phyloP scores from a whole-genome alignment of 257 asterid species.

The Scutellaria baicalensis region DNA sequence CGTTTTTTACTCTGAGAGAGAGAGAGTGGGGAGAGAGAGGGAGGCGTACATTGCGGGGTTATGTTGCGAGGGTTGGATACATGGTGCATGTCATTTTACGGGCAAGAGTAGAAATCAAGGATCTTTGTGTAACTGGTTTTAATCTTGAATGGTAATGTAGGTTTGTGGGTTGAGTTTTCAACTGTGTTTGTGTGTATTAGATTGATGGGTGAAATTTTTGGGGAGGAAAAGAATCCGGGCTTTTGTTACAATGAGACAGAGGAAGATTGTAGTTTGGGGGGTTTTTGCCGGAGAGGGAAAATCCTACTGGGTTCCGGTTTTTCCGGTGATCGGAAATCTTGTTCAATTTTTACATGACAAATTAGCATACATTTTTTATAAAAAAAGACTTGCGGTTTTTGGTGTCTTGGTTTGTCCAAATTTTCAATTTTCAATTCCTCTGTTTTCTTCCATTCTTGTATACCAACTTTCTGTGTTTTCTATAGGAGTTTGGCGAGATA shows the following conservation, averaged over 20 bases:
- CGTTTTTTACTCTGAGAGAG: conserved; percentile 9
- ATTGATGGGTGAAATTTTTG: conserved; percentile 13
- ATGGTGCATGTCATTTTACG: conserved; percentile 25
- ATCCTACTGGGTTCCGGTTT: conserved; percentile 25
- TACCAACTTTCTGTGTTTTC: conserved; percentile 21
- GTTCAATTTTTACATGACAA: conserved; percentile 5
- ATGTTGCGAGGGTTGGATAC: conserved; percentile 10
- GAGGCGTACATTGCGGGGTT: conserved; percentile 19
- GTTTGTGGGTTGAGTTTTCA: conserved; percentile 6
- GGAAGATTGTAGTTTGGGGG: conserved; percentile 22
- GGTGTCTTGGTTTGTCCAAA: conserved; percentile 51
- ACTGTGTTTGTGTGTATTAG: neutral
- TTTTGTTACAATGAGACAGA: conserved; percentile 4
- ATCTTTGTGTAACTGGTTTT: neutral
- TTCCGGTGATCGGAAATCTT: no score
- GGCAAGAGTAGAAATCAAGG: conserved; percentile 5
- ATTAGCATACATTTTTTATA: neutral
- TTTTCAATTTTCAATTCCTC: conserved; percentile 41
- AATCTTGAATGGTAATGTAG: conserved; percentile 9
- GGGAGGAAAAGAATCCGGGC: conserved; percentile 16
- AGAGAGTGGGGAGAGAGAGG: no score
- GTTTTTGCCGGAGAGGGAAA: conserved; percentile 26
- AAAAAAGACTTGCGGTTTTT: conserved; percentile 30
- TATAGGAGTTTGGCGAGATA: conserved; percentile 52
- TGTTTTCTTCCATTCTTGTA: no score